phyloP scores from a whole-genome alignment of 495 filamentous ascomycete species.

The Tetracladium setigerum region DNA sequence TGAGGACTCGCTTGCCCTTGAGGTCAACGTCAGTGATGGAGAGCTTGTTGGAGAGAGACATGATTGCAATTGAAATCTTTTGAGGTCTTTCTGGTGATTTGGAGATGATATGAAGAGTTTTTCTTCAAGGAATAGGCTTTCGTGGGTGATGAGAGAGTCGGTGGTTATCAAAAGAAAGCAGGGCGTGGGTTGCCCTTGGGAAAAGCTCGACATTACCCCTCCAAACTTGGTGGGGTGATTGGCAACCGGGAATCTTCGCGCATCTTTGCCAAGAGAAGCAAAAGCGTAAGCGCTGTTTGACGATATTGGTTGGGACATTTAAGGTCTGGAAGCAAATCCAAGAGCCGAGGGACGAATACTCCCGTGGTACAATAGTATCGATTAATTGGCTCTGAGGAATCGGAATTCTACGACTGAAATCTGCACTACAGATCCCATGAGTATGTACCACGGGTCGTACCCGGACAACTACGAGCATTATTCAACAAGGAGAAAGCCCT shows the following conservation, averaged over 20 bases:
- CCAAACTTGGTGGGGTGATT: slow-evolving; percentile 13
- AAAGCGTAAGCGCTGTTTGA: no score
- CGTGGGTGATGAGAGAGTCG: background rate
- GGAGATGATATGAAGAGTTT: slow-evolving; percentile 12
- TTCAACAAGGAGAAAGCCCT: no score
- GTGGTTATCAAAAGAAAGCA: slow-evolving; percentile 15
- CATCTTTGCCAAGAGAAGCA: no score
- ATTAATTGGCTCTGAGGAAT: no score
- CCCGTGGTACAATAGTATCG: no score
- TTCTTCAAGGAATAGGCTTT: background rate
- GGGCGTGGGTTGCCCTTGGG: slow-evolving; percentile 1
- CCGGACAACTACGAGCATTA: no score
- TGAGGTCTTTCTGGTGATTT: slow-evolving; percentile 2
- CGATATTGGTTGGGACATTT: no score
- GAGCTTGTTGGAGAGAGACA: slow-evolving; percentile 99
- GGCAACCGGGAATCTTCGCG: background rate
- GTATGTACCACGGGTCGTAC: no score
- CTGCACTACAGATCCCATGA: no score
- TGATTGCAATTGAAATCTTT: slow-evolving; percentile 35
- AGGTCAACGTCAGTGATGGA: slow-evolving; percentile 92
- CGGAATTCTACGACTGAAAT: no score
- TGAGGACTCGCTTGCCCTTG: slow-evolving; percentile 95
- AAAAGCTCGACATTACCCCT: slow-evolving; percentile 3
- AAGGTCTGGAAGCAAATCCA: no score
- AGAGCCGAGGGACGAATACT: no score